Percentiles rank a stretch among this genome's conserved stretches.
These are phyloP conservation scores for Juglanconis oblonga DNA, from an alignment of 2,329 filamentous ascomycete genomes.

Conservation along the genomic window DNA sequence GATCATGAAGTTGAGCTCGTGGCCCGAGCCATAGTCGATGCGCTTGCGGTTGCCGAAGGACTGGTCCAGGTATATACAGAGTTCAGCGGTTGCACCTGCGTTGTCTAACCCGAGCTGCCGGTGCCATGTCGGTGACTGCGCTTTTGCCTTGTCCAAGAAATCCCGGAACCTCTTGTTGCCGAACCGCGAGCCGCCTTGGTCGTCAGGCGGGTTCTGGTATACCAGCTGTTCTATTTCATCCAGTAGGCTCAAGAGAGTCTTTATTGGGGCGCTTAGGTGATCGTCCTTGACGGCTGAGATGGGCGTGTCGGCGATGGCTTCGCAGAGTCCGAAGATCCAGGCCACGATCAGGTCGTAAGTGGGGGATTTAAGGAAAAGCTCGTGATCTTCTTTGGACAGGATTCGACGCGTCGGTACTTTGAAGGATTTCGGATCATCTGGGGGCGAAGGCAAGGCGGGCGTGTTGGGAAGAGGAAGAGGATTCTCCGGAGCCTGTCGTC, in stretches of 20 bases:
- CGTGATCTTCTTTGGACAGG: constrained; percentile 74
- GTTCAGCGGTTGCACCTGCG: constrained; percentile 60
- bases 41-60: constrained; percentile 82
- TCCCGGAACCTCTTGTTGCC: constrained; percentile 88
- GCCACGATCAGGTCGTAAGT: constrained; percentile 74
- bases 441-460: constrained; percentile 67
- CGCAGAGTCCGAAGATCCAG: constrained; percentile 84
- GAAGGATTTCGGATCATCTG: constrained; percentile 59
- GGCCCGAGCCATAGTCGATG: constrained; percentile 95
- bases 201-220: constrained; percentile 70
- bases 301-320: constrained; percentile 70
- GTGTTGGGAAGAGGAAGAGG: constrained; percentile 69
- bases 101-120: constrained; percentile 51
- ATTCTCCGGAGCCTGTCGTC: constrained; percentile 50
- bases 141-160: constrained; percentile 69
- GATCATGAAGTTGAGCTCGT: constrained; percentile 95
- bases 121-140: constrained; percentile 62
- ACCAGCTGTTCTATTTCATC: constrained; percentile 67
- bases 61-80: constrained; percentile 75
- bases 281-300: constrained; percentile 58
- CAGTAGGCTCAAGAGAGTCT: constrained; percentile 66
- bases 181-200: constrained; percentile 86
- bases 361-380: constrained; percentile 73
- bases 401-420: constrained; percentile 73
- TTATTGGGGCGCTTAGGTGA: constrained; percentile 58